Evolutionary conservation across 176 grass and related monocot species (phyloP), one percentile per base, ranked within the genome.

Genomic region (Aegilops sharonensis): DNA sequence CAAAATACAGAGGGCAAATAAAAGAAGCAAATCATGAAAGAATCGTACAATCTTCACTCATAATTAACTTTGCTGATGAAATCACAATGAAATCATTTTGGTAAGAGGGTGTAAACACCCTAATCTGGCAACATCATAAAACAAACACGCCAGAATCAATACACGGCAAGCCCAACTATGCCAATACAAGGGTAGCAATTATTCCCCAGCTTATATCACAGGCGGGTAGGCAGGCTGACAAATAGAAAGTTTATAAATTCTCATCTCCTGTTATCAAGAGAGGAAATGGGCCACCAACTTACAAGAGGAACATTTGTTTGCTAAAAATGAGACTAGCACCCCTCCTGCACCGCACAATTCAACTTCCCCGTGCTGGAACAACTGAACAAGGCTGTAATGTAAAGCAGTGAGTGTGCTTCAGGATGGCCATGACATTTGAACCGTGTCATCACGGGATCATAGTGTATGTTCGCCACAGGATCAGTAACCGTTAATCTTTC

Each of bases 401-500:
- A 81, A 81, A 81, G 67, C 72, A 59, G 54, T 75, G 9, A 75
- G 25, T 20, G 73, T 21, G 70, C 78, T 91, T 81, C 81, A 52
- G 59, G n/a, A 21, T 92, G 56, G 84, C 77, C 66, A 84, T 78
- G 64, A 74, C 57, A 85, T 75, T 74, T 66, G 75, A 78, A 59
- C 50, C 3, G 32, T 84, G 71, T 27, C 56, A 84, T 67, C 69
- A 81, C 34, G 68, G 82, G 75, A 37, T 61, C 83, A 84, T 72
- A 62, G 60, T 77, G 48, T 72, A 35, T 68, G 72, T 37, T 59
- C 67, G 81, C 42, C 11, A 80, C 81, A 40, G 14, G 20, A 91
- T 98, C 87, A 98, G 65, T 98, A 98, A 7, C 96, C 96, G 5
- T 98, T 98, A 77, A 98, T 98, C 86, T 91, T 93, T 78, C 92